These are phyloP conservation scores for Ramaria sp. DNA, from an alignment of 768 basidiomycete species.

Conservation along the genomic window DNA sequence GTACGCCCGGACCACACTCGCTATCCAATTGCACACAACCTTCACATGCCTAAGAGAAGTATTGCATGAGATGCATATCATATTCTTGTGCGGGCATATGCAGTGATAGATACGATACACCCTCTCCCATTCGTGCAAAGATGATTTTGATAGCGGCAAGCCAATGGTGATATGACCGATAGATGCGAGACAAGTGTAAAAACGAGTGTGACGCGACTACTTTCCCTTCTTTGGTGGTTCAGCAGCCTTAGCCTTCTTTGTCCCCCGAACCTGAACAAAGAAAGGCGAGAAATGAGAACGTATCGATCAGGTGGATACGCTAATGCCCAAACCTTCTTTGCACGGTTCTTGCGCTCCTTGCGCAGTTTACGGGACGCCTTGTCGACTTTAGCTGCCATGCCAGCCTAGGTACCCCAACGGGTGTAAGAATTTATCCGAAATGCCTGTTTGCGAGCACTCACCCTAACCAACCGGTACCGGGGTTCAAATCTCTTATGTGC, in stretches of 20 bases:
- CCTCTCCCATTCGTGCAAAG: constrained; percentile 4
- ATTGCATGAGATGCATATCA: constrained; percentile 10
- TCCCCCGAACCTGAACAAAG: constrained; percentile 70
- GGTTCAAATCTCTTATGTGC: constrained; percentile 97
- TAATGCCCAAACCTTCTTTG: constrained; percentile 75
- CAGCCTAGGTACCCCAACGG: constrained; percentile 35
- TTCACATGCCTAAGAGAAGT: not conserved
- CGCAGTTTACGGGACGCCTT: constrained; percentile 94
- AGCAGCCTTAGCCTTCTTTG: constrained; percentile 89
- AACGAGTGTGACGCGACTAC: constrained; percentile 29
- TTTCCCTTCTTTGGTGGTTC: constrained; percentile 90
- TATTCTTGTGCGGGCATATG: constrained; percentile 8
- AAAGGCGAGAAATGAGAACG: not conserved
- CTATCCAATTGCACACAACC: not conserved
- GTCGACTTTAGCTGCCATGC: constrained; percentile 66
- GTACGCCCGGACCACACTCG: not conserved
- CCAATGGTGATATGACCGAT: constrained; percentile 3
- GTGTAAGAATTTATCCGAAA: not conserved
- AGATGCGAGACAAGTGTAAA: constrained; percentile 2
- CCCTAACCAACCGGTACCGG: constrained; percentile 87
- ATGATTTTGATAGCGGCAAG: constrained; percentile 7
- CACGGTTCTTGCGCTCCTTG: constrained; percentile 99
- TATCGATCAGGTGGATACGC: not conserved
- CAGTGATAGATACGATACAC: constrained; percentile 9
- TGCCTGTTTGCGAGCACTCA: constrained; percentile 32